phyloP scores from a whole-genome alignment of 2,329 filamentous ascomycete species.

The Xylaria sp. region DNA sequence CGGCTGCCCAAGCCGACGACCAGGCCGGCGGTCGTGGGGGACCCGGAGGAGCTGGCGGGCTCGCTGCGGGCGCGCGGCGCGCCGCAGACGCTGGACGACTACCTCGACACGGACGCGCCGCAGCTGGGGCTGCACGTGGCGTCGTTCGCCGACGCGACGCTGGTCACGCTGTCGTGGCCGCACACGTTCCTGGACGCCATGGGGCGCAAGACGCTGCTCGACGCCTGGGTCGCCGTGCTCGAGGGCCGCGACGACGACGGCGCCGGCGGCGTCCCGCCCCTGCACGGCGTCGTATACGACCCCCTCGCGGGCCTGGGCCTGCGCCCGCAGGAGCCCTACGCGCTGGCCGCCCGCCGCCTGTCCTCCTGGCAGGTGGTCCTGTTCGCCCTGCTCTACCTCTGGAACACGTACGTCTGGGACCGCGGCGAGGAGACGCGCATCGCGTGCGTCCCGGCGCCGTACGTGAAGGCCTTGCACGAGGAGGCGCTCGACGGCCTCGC shows the following conservation, averaged over 20 bases:
- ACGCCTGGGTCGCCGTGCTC: slow-evolving; percentile 50
- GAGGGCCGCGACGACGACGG: slow-evolving; percentile 45
- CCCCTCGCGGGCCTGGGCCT: slow-evolving; percentile 32
- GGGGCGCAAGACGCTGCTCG: slow-evolving; percentile 45
- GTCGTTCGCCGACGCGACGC: slow-evolving; percentile 52
- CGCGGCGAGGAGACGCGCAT: slow-evolving; percentile 38
- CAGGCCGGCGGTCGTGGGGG: slow-evolving; percentile 35
- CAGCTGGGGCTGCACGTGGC: slow-evolving; percentile 52
- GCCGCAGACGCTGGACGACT: slow-evolving; percentile 43
- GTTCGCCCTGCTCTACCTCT: slow-evolving; percentile 41
- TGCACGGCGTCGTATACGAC: slow-evolving; percentile 42
- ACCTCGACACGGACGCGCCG: slow-evolving; percentile 45
- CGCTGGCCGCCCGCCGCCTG: slow-evolving; percentile 32
- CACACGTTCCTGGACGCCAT: slow-evolving; percentile 53
- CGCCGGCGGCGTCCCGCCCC: slow-evolving; percentile 43
- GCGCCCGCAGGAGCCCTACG: slow-evolving; percentile 32
- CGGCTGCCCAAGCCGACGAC: slow-evolving; percentile 39
- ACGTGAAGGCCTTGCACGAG: slow-evolving; percentile 36
- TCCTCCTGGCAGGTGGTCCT: slow-evolving; percentile 32
- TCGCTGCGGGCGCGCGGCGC: slow-evolving; percentile 30
- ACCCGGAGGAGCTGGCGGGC: slow-evolving; percentile 29
- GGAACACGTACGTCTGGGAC: slow-evolving; percentile 37
- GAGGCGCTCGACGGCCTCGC: slow-evolving; percentile 36
- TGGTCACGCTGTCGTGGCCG: slow-evolving; percentile 49
- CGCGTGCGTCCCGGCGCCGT: slow-evolving; percentile 42